These are phyloP conservation scores for Hyphopichia buzzinii DNA, from an alignment of 1,139 yeast genomes.

Conservation along the genomic window DNA sequence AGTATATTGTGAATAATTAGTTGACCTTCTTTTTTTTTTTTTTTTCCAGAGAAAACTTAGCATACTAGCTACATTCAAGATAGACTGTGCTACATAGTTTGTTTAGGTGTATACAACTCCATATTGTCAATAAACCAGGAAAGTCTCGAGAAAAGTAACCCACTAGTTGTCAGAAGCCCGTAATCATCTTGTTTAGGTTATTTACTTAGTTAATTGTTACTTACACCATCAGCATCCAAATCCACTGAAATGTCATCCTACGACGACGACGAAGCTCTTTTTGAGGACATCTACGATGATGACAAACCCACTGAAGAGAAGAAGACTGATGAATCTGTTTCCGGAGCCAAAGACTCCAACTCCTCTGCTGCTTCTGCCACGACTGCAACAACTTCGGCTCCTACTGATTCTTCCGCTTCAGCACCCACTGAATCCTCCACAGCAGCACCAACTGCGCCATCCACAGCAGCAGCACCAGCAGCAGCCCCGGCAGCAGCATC, in stretches of 20 bases:
- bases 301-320: no score
- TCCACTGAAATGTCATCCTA: slow-evolving; percentile 47
- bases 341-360: slow-evolving; percentile 5
- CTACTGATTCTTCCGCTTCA: slow-evolving; percentile 7
- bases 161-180: neutral
- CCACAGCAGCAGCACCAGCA: slow-evolving; percentile 7
- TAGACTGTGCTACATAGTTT: slow-evolving; percentile 16
- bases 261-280: slow-evolving; percentile 84
- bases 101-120: slow-evolving; percentile 20
- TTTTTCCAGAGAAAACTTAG: no score
- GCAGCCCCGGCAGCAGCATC: slow-evolving; percentile 8
- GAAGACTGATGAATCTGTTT: no score
- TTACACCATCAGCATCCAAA: neutral
- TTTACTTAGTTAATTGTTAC: neutral
- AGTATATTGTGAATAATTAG: no score
- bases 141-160: no score
- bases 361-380: no score
- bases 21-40: no score
- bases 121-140: slow-evolving; percentile 18
- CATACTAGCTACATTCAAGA: no score
- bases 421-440: slow-evolving; percentile 1
- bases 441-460: slow-evolving; percentile 4
- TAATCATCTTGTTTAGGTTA: neutral
- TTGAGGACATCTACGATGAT: slow-evolving; percentile 63
- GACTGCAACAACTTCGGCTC: slow-evolving; percentile 8